Percentiles rank a stretch among this genome's conserved stretches.
phyloP scores from a whole-genome alignment of 2,329 filamentous ascomycete species.

The Penicillium sp. region DNA sequence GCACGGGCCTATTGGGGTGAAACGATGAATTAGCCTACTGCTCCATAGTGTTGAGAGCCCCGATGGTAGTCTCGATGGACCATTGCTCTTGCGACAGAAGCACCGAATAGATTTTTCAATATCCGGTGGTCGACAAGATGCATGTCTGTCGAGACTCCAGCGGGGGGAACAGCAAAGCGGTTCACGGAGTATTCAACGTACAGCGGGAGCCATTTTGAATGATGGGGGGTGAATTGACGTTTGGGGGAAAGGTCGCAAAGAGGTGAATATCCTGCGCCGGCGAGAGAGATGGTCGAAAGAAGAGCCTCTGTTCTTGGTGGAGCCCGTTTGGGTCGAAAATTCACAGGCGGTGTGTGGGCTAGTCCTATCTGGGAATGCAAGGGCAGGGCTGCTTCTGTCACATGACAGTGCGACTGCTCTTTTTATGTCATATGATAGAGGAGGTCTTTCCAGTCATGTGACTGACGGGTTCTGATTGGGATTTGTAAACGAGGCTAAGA shows the following conservation, averaged over 20 bases:
- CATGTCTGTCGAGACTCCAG: conserved; percentile 21
- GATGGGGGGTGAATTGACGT: conserved; percentile 33
- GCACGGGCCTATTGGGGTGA: conserved; percentile 45
- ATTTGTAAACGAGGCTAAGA: conserved; percentile 16
- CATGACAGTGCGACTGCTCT: not conserved
- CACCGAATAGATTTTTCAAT: conserved; percentile 25
- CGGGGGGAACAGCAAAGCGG: conserved; percentile 88
- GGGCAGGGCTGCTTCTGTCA: not conserved
- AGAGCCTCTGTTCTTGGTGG: conserved; percentile 28
- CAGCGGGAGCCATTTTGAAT: conserved; percentile 80
- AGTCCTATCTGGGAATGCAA: conserved; percentile 21
- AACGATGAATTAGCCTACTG: conserved; percentile 92
- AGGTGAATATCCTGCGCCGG: conserved; percentile 84
- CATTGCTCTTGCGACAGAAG: not conserved
- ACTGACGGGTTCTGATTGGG: not conserved
- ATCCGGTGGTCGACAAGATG: conserved; percentile 6
- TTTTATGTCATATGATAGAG: conserved; percentile 9
- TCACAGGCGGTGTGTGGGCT: conserved; percentile 28
- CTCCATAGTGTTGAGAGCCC: conserved; percentile 46
- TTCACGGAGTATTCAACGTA: conserved; percentile 65
- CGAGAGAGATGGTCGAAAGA: conserved; percentile 29
- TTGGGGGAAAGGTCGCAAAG: conserved; percentile 64
- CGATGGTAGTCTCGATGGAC: conserved; percentile 9
- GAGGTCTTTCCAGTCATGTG: not conserved
- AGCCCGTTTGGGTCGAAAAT: conserved; percentile 22